Conservation (phyloP, 768 basidiomycete species). For the Xanthoconium purpureum region DNA sequence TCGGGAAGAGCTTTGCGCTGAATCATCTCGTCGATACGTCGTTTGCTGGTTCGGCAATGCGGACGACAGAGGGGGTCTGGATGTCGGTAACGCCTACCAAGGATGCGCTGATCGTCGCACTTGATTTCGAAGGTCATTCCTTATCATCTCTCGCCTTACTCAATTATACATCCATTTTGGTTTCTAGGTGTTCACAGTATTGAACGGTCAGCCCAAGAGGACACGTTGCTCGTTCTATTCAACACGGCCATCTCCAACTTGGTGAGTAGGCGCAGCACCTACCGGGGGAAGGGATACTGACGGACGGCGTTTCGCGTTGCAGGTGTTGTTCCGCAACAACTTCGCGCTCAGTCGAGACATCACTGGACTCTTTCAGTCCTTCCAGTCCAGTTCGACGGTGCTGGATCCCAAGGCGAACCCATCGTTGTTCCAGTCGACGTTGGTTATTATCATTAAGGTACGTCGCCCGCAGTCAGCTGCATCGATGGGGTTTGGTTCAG, state of each 20-base stretch:
- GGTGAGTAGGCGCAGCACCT: conserved; percentile 39
- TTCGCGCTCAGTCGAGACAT: conserved; percentile 62
- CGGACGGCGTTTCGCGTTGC: background rate
- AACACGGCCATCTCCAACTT: conserved; percentile 65
- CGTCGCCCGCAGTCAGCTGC: accelerated
- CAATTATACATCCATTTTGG: background rate
- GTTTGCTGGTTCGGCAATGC: conserved; percentile 63
- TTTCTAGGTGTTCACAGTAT: conserved; percentile 57
- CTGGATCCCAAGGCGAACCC: conserved; percentile 59
- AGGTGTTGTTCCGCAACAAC: conserved; percentile 67
- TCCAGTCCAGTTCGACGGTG: conserved; percentile 56
- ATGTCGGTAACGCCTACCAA: conserved; percentile 63
- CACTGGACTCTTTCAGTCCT: conserved; percentile 57
- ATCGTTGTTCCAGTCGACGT: conserved; percentile 53
- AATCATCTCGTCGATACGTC: conserved; percentile 64
- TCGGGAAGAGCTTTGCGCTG: conserved; percentile 57
- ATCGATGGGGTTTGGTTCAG: background rate
- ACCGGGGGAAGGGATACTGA: background rate
- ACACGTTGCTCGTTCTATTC: conserved; percentile 60
- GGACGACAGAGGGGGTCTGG: conserved; percentile 68
- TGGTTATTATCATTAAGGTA: conserved; percentile 65
- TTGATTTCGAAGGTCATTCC: conserved; percentile 58
- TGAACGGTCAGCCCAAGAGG: conserved; percentile 61
- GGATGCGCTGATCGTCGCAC: conserved; percentile 50
- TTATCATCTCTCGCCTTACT: background rate